Evolutionary conservation across 352 stramenopile genomes (phyloP).

Genomic region (Halophytophthora polymorphica): DNA sequence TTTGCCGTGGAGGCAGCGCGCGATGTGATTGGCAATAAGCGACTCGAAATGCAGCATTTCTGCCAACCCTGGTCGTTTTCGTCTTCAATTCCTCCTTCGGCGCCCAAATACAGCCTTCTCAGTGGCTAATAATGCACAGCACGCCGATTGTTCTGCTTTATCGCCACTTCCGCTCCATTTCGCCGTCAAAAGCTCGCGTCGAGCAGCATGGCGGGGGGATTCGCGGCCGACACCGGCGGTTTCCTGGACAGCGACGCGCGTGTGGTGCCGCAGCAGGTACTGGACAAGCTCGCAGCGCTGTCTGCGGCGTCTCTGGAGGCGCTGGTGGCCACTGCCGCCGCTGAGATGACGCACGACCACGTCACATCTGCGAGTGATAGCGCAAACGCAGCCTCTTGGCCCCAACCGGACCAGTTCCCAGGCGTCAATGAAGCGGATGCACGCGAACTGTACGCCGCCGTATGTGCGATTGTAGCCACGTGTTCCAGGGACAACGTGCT

Average conservation of each 20-base stretch:
- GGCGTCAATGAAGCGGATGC: constrained; percentile 7
- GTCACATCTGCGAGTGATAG: not conserved
- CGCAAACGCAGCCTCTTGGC: constrained; percentile 3
- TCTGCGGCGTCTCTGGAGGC: constrained; percentile 16
- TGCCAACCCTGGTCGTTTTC: no score
- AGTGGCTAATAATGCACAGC: no score
- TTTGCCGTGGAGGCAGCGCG: no score
- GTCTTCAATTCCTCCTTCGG: no score
- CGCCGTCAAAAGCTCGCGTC: no score
- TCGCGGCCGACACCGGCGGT: constrained; percentile 2
- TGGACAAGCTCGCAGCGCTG: constrained; percentile 11
- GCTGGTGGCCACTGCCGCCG: constrained; percentile 18
- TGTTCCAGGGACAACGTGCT: constrained; percentile 17
- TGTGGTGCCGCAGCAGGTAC: constrained; percentile 11
- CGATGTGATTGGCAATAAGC: no score
- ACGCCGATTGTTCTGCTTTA: no score
- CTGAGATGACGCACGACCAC: constrained; percentile 17
- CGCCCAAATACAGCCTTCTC: no score
- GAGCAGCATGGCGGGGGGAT: constrained; percentile 14
- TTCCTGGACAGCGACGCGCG: constrained; percentile 16
- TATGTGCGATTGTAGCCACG: constrained; percentile 27
- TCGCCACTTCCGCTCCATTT: no score
- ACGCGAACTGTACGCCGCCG: constrained; percentile 11
- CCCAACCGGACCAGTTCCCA: not conserved
- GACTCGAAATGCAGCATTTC: no score